Base-by-base conservation (phyloP, 2,329 filamentous ascomycete species). In the Aspergillus chevalieri region DNA sequence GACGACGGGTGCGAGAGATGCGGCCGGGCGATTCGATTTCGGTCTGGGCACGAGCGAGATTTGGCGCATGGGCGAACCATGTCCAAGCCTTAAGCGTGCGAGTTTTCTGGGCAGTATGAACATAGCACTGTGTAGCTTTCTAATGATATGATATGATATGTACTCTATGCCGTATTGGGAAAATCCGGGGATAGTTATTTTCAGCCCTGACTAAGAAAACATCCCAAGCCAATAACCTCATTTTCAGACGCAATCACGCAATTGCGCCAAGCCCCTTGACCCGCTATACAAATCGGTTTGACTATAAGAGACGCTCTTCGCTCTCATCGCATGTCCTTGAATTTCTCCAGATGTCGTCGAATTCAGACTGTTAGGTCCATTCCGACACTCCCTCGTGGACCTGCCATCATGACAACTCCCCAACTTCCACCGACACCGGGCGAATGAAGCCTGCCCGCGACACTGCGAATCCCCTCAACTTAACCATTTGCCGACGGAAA, bases 1-100 rank as follows among this genome's bases (percentile, higher is more conserved):
- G 69, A n/a, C 57, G 48, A 6, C 54, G 56, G 38, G 67, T 71
- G 26, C 58, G 69, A 14, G 54, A 59, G 17, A 51, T 72, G 56
- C 52, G 64, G 15, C 46, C 70, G 47, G 69, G 69, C 1, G 68
- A 72, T 53, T 63, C 66, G 4, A 59, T 71, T 49, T 57, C 61
- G 10, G 46, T 72, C n/a, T 71, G 66, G 68, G 64, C 58, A 14
- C 56, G 68, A 22, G 65, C 69, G 15, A 61, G 69, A 22, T 72
- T 71, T 52, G 57, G 57, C 0, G 65, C 61, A 4, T 72, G 69
- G 69, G 34, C 44, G 8, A 72, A 71, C 46, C 49, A 65, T 54
- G 65, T 71, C 4, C 47, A 65, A 22, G 42, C 47, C 5, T 52
- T 66, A 36, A 58, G 56, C 8, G 61, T 68, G 21, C 56, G 65